Percentiles rank a stretch among this genome's conserved stretches.
These are phyloP conservation scores for Ustilago xerochloae DNA, from an alignment of 1,284 basidiomycete genomes.

Conservation along the genomic window DNA sequence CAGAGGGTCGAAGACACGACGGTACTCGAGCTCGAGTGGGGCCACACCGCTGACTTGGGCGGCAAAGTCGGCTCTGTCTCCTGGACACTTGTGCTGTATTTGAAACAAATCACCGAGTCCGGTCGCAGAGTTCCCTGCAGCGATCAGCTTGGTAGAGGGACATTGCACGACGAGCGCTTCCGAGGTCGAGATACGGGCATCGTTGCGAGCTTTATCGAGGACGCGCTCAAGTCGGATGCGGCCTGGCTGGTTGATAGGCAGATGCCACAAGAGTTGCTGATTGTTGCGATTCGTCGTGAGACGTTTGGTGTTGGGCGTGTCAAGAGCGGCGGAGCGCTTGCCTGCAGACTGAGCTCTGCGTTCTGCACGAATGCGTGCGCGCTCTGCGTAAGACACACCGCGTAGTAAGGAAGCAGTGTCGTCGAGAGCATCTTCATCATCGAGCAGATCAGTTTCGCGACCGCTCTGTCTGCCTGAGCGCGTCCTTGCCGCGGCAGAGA, in stretches of 20 bases:
- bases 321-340: constrained; percentile 18
- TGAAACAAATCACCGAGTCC: not conserved
- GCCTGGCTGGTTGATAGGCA: constrained; percentile 54
- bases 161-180: constrained; percentile 63
- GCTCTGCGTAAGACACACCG: constrained; percentile 42
- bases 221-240: constrained; percentile 61
- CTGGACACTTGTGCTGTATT: constrained; percentile 56
- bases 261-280: constrained; percentile 53
- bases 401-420: constrained; percentile 35
- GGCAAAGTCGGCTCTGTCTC: constrained; percentile 52
- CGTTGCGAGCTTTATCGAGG: constrained; percentile 57
- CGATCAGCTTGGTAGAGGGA: constrained; percentile 55
- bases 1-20: constrained; percentile 35
- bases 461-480: constrained; percentile 2
- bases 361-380: constrained; percentile 37
- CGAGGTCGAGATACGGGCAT: constrained; percentile 50
- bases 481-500: constrained; percentile 27
- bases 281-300: constrained; percentile 5
- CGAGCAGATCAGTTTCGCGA: constrained; percentile 22
- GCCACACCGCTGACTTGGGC: constrained; percentile 60
- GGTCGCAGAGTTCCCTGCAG: constrained; percentile 1
- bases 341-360: constrained; percentile 24
- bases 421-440: constrained; percentile 40
- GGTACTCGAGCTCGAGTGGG: constrained; percentile 61
- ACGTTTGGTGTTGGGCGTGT: constrained; percentile 26